Base-by-base conservation (phyloP, 345 rosid species). In the Gossypium anomalum region DNA sequence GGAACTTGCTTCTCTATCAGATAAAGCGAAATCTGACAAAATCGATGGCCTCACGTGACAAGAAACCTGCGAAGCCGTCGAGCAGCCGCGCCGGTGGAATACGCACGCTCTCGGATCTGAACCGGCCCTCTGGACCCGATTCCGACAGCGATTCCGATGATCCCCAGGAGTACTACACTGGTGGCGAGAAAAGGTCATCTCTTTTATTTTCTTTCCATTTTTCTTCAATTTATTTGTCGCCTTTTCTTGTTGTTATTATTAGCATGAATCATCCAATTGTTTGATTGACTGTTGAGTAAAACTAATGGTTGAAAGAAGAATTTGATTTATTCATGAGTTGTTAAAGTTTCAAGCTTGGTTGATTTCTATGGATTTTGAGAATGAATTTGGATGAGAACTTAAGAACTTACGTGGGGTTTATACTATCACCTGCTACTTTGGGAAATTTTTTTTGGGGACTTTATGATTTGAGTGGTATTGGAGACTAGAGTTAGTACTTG, bases 121-220 rank as follows among this genome's bases (percentile, higher is more conserved):
- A 92, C 81, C 82, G 93, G 1, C 86, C 79, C 1, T 83, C 94
- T 61, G 92, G 81, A 0, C 86, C 90, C 7, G 98, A 92, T 79
- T 89, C 97, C 66, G 97, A 92, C 77, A 83, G 89, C 80, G 97
- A 94, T 74, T 87, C 93, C 57, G 94, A 90, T 58, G 83, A 81
- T 16, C 97, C 97, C 62, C 97, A 84, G 68, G 95, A 92, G 87
- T 94, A 88, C 80, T 92, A 90, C 85, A 89, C 97, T 62, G 98
- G 98, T 22, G 97, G 98, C 43, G 98, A 94, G 82, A 94, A 92
- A 81, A 94, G 97, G 98, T 94, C 19, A 9, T 27, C 73, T 43
- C 65, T 38, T 23, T 53, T 17, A 20, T 57, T 58, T 58, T 23
- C 15, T 20, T 58, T 58, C 62, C 4, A 19, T 56, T 20, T 41